Evolutionary conservation across 2,329 filamentous ascomycete species (phyloP).

Genomic region (Corynespora cassiicola): DNA sequence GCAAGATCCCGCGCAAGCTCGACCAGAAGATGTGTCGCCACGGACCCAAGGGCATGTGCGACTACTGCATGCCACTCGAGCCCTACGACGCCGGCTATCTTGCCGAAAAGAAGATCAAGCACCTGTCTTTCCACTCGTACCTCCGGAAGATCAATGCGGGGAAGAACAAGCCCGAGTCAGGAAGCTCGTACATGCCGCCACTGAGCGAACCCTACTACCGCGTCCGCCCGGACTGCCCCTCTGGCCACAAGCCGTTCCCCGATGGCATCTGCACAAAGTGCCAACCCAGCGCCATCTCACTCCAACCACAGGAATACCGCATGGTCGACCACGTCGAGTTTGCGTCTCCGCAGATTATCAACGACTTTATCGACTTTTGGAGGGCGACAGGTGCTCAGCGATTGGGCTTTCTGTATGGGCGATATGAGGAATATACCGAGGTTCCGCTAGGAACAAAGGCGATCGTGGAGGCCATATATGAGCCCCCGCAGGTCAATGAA

Average conservation of each 20-base stretch:
- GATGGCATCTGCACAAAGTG: slow-evolving; percentile 98
- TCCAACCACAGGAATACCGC: slow-evolving; percentile 91
- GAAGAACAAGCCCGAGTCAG: slow-evolving; percentile 94
- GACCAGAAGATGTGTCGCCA: slow-evolving; percentile 92
- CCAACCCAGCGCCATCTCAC: slow-evolving; percentile 93
- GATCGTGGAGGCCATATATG: slow-evolving; percentile 95
- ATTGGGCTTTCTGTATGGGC: slow-evolving; percentile 88
- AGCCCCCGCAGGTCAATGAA: slow-evolving; percentile 90
- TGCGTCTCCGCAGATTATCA: slow-evolving; percentile 80
- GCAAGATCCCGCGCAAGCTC: slow-evolving; percentile 80
- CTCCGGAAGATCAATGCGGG: slow-evolving; percentile 93
- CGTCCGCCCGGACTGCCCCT: slow-evolving; percentile 87
- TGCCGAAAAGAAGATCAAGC: slow-evolving; percentile 97
- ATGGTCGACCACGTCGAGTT: slow-evolving; percentile 99
- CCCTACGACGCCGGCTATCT: slow-evolving; percentile 91
- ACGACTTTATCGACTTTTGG: slow-evolving; percentile 93
- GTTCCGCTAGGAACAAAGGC: slow-evolving; percentile 95
- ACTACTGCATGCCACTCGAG: slow-evolving; percentile 97
- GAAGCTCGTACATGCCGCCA: slow-evolving; percentile 94
- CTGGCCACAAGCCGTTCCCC: slow-evolving; percentile 91
- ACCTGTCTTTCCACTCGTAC: slow-evolving; percentile 93
- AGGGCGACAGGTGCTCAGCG: slow-evolving; percentile 83
- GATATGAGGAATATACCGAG: slow-evolving; percentile 87
- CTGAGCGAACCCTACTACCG: slow-evolving; percentile 92
- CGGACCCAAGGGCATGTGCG: slow-evolving; percentile 97